A percentile compares a stretch with the other conserved stretches of the same genome.
These are phyloP conservation scores for Aspergillus asperescens DNA, from an alignment of 495 filamentous ascomycete species.

Conservation along the genomic window DNA sequence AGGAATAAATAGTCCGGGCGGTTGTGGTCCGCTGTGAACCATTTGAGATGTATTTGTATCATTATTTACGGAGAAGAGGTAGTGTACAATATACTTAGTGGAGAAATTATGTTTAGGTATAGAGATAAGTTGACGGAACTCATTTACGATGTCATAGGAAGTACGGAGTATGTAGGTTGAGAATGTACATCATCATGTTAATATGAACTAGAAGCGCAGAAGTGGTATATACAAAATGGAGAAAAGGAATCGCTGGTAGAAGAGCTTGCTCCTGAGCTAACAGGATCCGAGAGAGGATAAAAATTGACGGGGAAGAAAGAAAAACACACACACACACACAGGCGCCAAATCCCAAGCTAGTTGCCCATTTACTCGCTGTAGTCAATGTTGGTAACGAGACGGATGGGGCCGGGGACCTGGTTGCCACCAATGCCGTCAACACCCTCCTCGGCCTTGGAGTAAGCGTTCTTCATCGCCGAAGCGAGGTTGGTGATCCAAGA, in stretches of 20 bases:
- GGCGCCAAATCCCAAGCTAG: too few species aligned
- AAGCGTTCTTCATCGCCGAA: slow-evolving; percentile 30
- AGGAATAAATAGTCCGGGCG: too few species aligned
- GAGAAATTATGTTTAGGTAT: too few species aligned
- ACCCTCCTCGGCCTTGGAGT: slow-evolving; percentile 27
- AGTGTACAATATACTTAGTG: too few species aligned
- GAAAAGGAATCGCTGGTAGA: neutral
- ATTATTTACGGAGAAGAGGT: too few species aligned
- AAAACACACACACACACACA: too few species aligned
- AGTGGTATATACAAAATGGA: slow-evolving; percentile 13
- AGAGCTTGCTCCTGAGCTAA: neutral
- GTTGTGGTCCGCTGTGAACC: too few species aligned
- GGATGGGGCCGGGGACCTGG: slow-evolving; percentile 22
- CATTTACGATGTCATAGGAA: too few species aligned
- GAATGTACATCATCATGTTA: slow-evolving; percentile 9
- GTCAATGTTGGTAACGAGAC: slow-evolving; percentile 35
- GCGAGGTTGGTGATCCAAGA: slow-evolving; percentile 30
- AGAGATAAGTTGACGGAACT: too few species aligned
- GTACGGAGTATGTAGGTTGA: too few species aligned
- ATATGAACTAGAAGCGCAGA: slow-evolving; percentile 6
- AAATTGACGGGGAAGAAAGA: neutral
- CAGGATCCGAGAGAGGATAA: slow-evolving; percentile 1
- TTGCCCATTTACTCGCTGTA: slow-evolving; percentile 26
- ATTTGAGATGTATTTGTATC: too few species aligned
- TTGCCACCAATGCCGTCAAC: slow-evolving; percentile 26